A percentile compares a stretch with the other conserved stretches of the same genome.
Evolutionary conservation across 2,329 filamentous ascomycete genomes (phyloP).

Genomic region (Stachybotrys chartarum): DNA sequence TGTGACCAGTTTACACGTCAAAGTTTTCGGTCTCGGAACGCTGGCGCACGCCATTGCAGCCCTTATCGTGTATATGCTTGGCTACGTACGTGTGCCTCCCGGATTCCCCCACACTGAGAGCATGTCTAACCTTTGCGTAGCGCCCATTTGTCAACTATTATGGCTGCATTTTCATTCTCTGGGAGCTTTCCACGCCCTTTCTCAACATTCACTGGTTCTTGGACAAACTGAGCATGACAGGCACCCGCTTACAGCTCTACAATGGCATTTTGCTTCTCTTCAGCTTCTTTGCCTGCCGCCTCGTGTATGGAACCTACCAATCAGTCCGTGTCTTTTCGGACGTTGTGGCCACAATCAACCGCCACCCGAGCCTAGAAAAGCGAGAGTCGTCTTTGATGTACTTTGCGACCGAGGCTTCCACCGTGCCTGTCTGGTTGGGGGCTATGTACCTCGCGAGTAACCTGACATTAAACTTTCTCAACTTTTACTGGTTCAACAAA

Average conservation of each 20-base stretch:
- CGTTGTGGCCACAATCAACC: slow-evolving; percentile 46
- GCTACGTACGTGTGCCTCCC: slow-evolving; percentile 57
- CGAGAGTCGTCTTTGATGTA: slow-evolving; percentile 18
- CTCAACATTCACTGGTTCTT: slow-evolving; percentile 90
- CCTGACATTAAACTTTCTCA: slow-evolving; percentile 64
- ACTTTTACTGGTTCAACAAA: slow-evolving; percentile 81
- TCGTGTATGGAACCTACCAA: slow-evolving; percentile 71
- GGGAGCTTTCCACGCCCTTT: slow-evolving; percentile 80
- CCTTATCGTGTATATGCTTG: slow-evolving; percentile 66
- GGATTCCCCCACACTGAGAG: neutral
- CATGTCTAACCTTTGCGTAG: slow-evolving; percentile 33
- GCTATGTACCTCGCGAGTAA: slow-evolving; percentile 63
- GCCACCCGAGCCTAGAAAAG: slow-evolving; percentile 27
- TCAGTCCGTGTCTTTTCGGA: slow-evolving; percentile 64
- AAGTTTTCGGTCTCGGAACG: slow-evolving; percentile 69
- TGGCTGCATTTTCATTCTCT: slow-evolving; percentile 72
- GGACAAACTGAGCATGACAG: slow-evolving; percentile 78
- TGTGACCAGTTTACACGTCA: slow-evolving; percentile 59
- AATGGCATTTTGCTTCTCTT: slow-evolving; percentile 67
- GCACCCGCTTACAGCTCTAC: slow-evolving; percentile 64
- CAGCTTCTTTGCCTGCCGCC: slow-evolving; percentile 70
- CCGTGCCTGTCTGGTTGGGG: slow-evolving; percentile 64
- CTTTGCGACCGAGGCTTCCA: slow-evolving; percentile 41
- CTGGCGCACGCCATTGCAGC: slow-evolving; percentile 72
- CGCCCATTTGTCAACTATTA: slow-evolving; percentile 82